Percentiles rank a stretch among this genome's conserved stretches.
phyloP scores from a whole-genome alignment of 2,329 filamentous ascomycete genomes.

The Talaromyces sp. region DNA sequence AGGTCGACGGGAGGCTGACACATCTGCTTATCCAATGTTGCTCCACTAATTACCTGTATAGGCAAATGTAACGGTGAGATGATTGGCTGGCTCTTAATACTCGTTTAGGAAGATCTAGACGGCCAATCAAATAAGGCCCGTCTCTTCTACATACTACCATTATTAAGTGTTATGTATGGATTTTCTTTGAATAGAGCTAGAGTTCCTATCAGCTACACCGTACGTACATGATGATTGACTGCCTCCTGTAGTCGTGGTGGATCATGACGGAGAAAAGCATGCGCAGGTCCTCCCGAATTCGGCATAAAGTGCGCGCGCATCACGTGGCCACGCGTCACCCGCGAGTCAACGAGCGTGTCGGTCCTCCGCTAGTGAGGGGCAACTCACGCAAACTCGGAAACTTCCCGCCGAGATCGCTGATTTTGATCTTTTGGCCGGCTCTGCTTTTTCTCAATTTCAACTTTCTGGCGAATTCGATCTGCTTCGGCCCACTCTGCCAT shows the following conservation, averaged over 20 bases:
- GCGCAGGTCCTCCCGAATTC: neutral
- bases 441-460: no score
- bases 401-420: slow-evolving; percentile 1
- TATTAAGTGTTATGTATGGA: no score
- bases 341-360: neutral
- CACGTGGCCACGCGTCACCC: slow-evolving; percentile 11
- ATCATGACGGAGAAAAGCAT: neutral
- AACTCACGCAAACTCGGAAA: neutral
- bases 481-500: neutral
- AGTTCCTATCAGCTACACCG: neutral
- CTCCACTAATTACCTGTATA: neutral
- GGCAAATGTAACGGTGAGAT: neutral
- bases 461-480: neutral
- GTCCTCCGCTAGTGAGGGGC: neutral
- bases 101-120: slow-evolving; percentile 15
- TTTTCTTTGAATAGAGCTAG: neutral
- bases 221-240: neutral
- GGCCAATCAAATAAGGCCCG: slow-evolving; percentile 1
- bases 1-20: neutral
- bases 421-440: neutral
- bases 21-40: neutral
- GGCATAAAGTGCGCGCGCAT: neutral
- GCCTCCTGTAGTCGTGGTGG: neutral
- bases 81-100: neutral
- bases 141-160: no score